Conservation (phyloP, 257 asterid species). For the Catharanthus roseus region DNA sequence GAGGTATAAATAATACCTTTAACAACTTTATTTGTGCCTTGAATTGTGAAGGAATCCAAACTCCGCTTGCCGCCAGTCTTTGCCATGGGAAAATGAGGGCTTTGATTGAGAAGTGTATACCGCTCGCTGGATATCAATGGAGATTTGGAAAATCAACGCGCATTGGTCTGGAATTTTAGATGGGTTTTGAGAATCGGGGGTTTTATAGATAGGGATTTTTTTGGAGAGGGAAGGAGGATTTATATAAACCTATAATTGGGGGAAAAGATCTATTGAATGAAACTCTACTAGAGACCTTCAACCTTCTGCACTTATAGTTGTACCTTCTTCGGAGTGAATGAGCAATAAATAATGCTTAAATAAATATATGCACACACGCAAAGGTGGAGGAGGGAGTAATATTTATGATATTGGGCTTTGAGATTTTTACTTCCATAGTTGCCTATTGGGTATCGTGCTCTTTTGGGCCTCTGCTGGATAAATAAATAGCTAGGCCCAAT, state of each 20-base stretch:
- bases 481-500: no score
- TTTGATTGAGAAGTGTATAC: slow-evolving; percentile 1
- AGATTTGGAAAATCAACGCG: slow-evolving; percentile 14
- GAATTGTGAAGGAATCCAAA: slow-evolving; percentile 41
- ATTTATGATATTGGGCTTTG: neutral
- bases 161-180: neutral
- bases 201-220: neutral
- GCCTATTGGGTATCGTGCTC: no score
- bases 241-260: slow-evolving; percentile 24
- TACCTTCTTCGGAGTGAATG: no score
- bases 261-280: no score
- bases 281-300: no score
- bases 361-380: no score
- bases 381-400: no score
- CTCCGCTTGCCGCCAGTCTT: slow-evolving; percentile 44
- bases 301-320: no score
- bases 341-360: no score
- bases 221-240: slow-evolving; percentile 3
- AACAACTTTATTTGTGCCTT: slow-evolving; percentile 53
- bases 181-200: neutral
- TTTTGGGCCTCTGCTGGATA: no score
- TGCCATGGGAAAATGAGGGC: slow-evolving; percentile 31
- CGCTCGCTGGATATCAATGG: neutral
- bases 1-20: slow-evolving; percentile 30
- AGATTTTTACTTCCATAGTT: neutral